Evolutionary conservation across 169 alveolate genomes (phyloP).

Genomic region (Eimeria nieschulzi): DNA sequence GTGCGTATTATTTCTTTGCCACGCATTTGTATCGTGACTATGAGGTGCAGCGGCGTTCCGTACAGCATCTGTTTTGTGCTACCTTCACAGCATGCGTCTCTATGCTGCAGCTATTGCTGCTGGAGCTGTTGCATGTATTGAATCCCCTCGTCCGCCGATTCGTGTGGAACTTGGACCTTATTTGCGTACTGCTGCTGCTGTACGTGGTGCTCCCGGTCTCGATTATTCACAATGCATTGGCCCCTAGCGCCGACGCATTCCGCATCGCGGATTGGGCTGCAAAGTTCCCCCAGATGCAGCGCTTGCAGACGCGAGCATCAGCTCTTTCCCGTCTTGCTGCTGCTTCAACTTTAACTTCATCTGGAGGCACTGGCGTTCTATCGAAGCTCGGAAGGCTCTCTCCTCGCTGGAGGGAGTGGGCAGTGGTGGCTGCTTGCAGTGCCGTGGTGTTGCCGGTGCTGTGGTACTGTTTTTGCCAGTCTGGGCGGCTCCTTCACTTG

Average conservation of each 20-base stretch:
- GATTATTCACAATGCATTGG: conserved; percentile 40
- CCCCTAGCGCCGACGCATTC: conserved; percentile 30
- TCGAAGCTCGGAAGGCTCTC: conserved; percentile 29
- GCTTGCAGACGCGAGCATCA: conserved; percentile 13
- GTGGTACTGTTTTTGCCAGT: conserved; percentile 69
- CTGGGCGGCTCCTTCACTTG: conserved; percentile 65
- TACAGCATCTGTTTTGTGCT: conserved; percentile 60
- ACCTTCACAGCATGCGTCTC: conserved; percentile 65
- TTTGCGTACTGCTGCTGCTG: conserved; percentile 56
- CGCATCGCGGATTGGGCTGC: conserved; percentile 41
- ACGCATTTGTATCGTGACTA: conserved; percentile 70
- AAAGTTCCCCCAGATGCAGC: conserved; percentile 40
- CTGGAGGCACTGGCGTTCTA: neutral
- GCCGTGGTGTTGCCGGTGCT: conserved; percentile 53
- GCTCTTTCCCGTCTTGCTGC: conserved; percentile 1
- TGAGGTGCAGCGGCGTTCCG: conserved; percentile 55
- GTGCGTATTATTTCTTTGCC: conserved; percentile 68
- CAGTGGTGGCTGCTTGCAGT: conserved; percentile 40
- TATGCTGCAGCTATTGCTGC: conserved; percentile 73
- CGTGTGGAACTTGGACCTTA: conserved; percentile 63
- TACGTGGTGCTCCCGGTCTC: conserved; percentile 64
- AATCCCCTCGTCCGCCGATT: conserved; percentile 44
- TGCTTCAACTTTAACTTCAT: neutral
- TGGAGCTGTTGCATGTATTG: conserved; percentile 70
- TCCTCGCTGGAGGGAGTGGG: conserved; percentile 44